These are phyloP conservation scores for Meyerozyma guilliermondii DNA, from an alignment of 1,139 yeast genomes.

Conservation along the genomic window DNA sequence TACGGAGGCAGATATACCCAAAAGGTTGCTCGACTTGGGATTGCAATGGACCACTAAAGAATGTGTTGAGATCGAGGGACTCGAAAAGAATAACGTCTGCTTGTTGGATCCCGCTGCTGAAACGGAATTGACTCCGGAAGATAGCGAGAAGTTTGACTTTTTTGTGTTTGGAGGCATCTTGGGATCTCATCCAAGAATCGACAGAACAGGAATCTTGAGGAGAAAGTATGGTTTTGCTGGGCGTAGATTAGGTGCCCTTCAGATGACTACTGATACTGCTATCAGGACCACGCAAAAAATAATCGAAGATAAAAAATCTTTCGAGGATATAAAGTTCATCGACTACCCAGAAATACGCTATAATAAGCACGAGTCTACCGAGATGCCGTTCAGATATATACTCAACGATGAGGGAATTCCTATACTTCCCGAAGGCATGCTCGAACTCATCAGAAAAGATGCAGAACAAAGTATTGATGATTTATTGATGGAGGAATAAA, in stretches of 20 bases:
- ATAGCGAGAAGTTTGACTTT: slow-evolving; percentile 63
- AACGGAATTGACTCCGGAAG: slow-evolving; percentile 67
- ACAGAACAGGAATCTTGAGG: slow-evolving; percentile 86
- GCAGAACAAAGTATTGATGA: slow-evolving; percentile 74
- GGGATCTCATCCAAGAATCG: slow-evolving; percentile 96
- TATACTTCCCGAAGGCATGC: slow-evolving; percentile 88
- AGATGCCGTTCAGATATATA: slow-evolving; percentile 95
- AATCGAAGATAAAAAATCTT: slow-evolving; percentile 47
- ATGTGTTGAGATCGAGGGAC: slow-evolving; percentile 44
- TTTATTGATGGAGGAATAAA: slow-evolving; percentile 30
- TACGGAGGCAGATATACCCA: slow-evolving; percentile 62
- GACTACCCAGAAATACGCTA: slow-evolving; percentile 94
- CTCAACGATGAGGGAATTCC: slow-evolving; percentile 61
- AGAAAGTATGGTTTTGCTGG: slow-evolving; percentile 77
- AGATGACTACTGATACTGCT: slow-evolving; percentile 98
- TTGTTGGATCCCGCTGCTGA: slow-evolving; percentile 85
- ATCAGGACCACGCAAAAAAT: slow-evolving; percentile 84
- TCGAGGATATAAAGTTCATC: slow-evolving; percentile 73
- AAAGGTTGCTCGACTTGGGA: slow-evolving; percentile 53
- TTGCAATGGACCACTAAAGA: slow-evolving; percentile 81
- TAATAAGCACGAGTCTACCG: slow-evolving; percentile 84
- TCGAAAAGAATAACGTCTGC: slow-evolving; percentile 58
- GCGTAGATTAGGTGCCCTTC: slow-evolving; percentile 78
- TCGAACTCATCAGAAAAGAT: slow-evolving; percentile 77
- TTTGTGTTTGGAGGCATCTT: slow-evolving; percentile 94